Percentiles rank a stretch among this genome's conserved stretches.
Conservation (phyloP, 768 basidiomycete species). For the Fomitopsis pulvina region DNA sequence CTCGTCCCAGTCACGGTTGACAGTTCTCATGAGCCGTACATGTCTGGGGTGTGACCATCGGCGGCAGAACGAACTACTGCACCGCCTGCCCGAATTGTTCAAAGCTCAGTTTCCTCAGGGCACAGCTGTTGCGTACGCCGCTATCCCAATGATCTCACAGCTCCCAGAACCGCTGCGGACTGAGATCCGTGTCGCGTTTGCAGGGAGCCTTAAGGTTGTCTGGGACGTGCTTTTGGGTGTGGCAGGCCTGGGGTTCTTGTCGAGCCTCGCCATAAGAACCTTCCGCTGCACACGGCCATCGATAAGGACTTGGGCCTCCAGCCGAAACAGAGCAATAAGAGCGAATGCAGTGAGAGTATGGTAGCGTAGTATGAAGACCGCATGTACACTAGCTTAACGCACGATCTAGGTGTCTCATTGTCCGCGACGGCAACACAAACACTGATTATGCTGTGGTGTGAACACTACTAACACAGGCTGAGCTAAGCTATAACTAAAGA, state of each 20-base stretch:
- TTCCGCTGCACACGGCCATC: slow-evolving; percentile 22
- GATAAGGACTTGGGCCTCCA: slow-evolving; percentile 18
- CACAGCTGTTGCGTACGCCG: slow-evolving; percentile 20
- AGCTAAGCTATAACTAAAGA: too few species aligned
- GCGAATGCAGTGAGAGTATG: too few species aligned
- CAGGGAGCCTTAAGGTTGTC: slow-evolving; percentile 20
- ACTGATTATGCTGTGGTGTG: too few species aligned
- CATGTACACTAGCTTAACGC: too few species aligned
- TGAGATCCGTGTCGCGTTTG: slow-evolving; percentile 26
- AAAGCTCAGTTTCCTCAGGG: slow-evolving; percentile 17
- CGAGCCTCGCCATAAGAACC: slow-evolving; percentile 20
- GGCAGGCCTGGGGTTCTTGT: slow-evolving; percentile 21
- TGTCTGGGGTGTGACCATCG: slow-evolving; percentile 33
- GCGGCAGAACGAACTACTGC: slow-evolving; percentile 32
- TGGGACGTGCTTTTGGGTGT: slow-evolving; percentile 29
- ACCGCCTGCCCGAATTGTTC: slow-evolving; percentile 24
- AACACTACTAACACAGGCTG: too few species aligned
- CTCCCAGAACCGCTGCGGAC: slow-evolving; percentile 19
- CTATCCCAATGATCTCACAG: slow-evolving; percentile 24
- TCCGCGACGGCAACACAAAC: too few species aligned
- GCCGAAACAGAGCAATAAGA: background rate
- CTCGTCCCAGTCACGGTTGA: background rate
- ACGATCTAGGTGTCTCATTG: too few species aligned
- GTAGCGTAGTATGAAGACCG: too few species aligned
- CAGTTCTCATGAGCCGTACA: slow-evolving; percentile 4